Base-by-base conservation (phyloP, 2,329 filamentous ascomycete species). In the Trichoderma gracile region DNA sequence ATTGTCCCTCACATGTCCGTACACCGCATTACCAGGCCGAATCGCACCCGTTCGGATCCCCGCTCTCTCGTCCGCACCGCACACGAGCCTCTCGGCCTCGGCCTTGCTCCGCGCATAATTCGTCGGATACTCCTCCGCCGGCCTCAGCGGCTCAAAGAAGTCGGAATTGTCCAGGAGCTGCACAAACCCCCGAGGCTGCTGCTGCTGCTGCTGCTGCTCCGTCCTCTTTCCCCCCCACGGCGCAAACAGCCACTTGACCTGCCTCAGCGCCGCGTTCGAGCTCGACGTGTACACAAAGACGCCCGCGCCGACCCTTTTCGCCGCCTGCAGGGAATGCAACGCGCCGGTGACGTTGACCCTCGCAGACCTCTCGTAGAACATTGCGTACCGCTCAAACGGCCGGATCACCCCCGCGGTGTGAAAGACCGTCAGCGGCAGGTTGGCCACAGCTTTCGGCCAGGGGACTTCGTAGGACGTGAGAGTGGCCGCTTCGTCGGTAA, bases 381-480 rank as follows among this genome's bases (percentile, higher is more conserved):
- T 72, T 52, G 71, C 69, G 56, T 78, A 76, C 7, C 84, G 79
- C 63, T 86, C 83, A 17, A 76, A 78, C 0, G 82, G 78, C 12
- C 82, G 76, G 65, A 86, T 85, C 5, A 80, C 76, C 1, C 84
- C 84, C 2, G 83, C 84, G 0, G 81, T 85, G 73, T 86, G 84
- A 69, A 83, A 85, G 15, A 86, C 83, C 1, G 83, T 85, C 25
- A 86, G 73, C 1, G 84, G 83, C 3, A 81, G 75, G 5, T 72
- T 53, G 5, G 78, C 74, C 5, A 79, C 75, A 1, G 72, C 71
- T 2, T 71, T 55, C 2, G 78, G 74, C 84, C 84, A 86, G 5
- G 79, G 75, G 23, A 74, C 73, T 6, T 74, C 70, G 63, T 86
- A 85, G 17, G 82, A 82, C 0, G 73, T 75, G 7, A 73, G 66